phyloP scores from a whole-genome alignment of 257 asterid species.

The Cruciata laevipes region DNA sequence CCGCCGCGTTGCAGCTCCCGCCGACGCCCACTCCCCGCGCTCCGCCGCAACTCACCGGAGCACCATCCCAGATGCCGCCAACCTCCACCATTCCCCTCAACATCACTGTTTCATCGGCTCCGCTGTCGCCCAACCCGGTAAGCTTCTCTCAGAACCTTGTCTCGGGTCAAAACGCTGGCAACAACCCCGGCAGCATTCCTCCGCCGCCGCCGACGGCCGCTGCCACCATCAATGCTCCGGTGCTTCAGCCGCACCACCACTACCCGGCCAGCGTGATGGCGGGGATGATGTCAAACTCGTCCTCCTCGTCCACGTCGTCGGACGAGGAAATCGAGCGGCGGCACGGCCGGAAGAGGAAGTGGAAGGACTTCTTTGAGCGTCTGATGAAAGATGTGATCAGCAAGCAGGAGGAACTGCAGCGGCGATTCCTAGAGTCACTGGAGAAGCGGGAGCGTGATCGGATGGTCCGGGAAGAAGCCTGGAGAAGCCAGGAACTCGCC shows the following conservation, averaged over 20 bases:
- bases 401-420: constrained; percentile 85
- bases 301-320: constrained; percentile 77
- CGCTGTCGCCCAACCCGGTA: constrained; percentile 27
- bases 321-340: constrained; percentile 69
- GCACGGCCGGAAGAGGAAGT: constrained; percentile 63
- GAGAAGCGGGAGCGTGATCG: constrained; percentile 79
- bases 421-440: constrained; percentile 53
- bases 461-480: constrained; percentile 68
- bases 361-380: constrained; percentile 67
- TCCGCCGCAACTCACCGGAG: constrained; percentile 19
- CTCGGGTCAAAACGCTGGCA: constrained; percentile 7
- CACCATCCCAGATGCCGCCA: constrained; percentile 19
- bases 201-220: constrained; percentile 7
- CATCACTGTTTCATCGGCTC: constrained; percentile 54
- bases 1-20: constrained; percentile 23
- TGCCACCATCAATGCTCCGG: not conserved
- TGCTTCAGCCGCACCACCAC: constrained; percentile 14
- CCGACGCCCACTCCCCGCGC: constrained; percentile 35
- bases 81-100: constrained; percentile 16
- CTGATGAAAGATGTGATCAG: constrained; percentile 52
- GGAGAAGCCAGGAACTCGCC: constrained; percentile 75
- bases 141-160: constrained; percentile 19
- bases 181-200: constrained; percentile 15
- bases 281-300: constrained; percentile 35
- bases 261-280: constrained; percentile 8